Conservation (phyloP, 192 early-diverging fungal species). For the Backusella mclennaniae region DNA sequence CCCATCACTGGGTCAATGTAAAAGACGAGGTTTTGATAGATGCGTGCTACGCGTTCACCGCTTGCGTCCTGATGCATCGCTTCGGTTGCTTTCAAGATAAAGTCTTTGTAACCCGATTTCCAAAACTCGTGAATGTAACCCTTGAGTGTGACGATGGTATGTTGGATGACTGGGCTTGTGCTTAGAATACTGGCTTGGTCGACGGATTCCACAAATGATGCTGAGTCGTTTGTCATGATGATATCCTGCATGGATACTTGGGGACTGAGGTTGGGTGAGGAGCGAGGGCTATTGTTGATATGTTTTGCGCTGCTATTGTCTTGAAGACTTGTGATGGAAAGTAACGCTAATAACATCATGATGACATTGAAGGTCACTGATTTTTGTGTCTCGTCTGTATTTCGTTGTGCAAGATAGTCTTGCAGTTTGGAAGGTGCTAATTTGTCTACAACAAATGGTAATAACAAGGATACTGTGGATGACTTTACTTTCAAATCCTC, state of each 20-base stretch:
- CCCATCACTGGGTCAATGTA: slow-evolving; percentile 33
- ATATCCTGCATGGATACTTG: slow-evolving; percentile 5
- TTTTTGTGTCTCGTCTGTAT: neutral
- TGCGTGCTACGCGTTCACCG: slow-evolving; percentile 6
- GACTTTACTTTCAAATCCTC: neutral
- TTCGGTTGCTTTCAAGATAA: slow-evolving; percentile 16
- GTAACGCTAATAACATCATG: neutral
- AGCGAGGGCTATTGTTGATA: neutral
- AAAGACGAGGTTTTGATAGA: slow-evolving; percentile 25
- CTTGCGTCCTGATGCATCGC: slow-evolving; percentile 21
- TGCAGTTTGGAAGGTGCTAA: neutral
- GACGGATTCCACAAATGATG: neutral
- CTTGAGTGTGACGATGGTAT: slow-evolving; percentile 1
- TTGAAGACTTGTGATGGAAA: slow-evolving; percentile 12
- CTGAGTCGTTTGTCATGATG: neutral
- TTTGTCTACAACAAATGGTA: slow-evolving; percentile 6
- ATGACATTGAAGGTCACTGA: slow-evolving; percentile 9
- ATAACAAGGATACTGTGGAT: neutral
- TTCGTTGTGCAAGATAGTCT: neutral
- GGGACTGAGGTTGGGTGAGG: slow-evolving; percentile 14
- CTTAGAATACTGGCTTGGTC: neutral
- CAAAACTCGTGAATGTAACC: slow-evolving; percentile 30
- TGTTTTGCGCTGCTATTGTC: neutral
- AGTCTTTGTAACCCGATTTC: slow-evolving; percentile 27
- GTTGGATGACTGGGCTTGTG: too few relatives aligned